Conservation (phyloP, 768 basidiomycete species). For the Leccinum obscurum region DNA sequence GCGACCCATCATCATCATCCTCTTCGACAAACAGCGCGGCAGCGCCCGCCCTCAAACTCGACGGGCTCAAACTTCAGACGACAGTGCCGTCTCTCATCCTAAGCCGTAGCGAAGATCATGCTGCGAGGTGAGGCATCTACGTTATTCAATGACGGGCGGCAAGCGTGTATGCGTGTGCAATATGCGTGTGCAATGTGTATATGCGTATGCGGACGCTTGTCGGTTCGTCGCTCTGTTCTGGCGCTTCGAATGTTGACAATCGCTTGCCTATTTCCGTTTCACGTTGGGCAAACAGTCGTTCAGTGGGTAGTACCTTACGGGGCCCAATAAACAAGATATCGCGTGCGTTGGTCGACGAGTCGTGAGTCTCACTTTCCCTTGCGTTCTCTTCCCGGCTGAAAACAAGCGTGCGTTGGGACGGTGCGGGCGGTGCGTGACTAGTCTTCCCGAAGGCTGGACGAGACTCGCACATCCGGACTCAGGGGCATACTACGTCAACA, state of each 20-base stretch:
- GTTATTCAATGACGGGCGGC: neutral
- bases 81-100: neutral
- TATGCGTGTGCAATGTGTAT: too few species aligned
- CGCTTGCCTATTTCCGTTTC: neutral
- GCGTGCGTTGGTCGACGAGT: neutral
- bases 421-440: constrained; percentile 4
- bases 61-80: neutral
- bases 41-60: neutral
- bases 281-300: neutral
- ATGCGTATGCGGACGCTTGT: neutral
- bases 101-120: neutral
- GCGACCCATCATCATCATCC: neutral
- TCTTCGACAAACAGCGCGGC: neutral
- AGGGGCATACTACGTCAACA: constrained; percentile 33
- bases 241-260: neutral
- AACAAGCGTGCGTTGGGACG: neutral
- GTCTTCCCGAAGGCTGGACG: constrained; percentile 29
- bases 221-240: neutral
- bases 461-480: constrained; percentile 34
- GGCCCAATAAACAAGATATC: neutral
- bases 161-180: too few species aligned
- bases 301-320: neutral
- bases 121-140: neutral
- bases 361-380: constrained; percentile 10
- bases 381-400: neutral